Percentiles rank a stretch among this genome's conserved stretches.
Conservation (phyloP, 106 monocot genomes). For the Phalaenopsis aphrodite region DNA sequence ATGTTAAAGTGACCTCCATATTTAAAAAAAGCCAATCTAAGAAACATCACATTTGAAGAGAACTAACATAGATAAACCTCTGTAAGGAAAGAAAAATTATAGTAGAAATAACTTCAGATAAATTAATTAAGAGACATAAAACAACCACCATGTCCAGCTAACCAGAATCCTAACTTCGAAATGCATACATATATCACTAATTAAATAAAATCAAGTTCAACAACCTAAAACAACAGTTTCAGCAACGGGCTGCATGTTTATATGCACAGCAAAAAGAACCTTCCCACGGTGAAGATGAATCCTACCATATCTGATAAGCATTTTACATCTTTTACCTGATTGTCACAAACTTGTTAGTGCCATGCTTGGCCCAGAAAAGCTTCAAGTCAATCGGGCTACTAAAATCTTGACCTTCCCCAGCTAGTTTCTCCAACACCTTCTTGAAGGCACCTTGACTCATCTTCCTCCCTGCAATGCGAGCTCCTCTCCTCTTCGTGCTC, state of each 20-base stretch:
- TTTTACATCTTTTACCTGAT: slow-evolving; percentile 38
- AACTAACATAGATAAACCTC: not conserved
- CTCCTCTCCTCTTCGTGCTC: slow-evolving; percentile 39
- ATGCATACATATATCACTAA: slow-evolving; percentile 16
- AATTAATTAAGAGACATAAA: slow-evolving; percentile 13
- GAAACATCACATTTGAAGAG: not conserved
- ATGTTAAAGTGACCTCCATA: not conserved
- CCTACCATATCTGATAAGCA: not conserved
- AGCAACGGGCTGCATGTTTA: slow-evolving; percentile 12
- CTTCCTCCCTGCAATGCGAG: slow-evolving; percentile 52
- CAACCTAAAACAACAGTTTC: slow-evolving; percentile 16
- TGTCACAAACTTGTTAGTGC: slow-evolving; percentile 61
- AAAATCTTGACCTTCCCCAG: slow-evolving; percentile 49
- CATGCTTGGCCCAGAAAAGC: slow-evolving; percentile 46
- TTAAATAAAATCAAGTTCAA: slow-evolving; percentile 12
- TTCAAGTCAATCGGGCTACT: slow-evolving; percentile 49
- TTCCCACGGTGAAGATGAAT: slow-evolving; percentile 2
- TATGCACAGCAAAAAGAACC: slow-evolving; percentile 26
- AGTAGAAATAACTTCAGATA: not conserved
- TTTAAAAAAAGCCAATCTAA: not conserved
- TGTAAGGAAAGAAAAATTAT: not conserved
- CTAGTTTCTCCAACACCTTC: slow-evolving; percentile 55
- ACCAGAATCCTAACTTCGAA: slow-evolving; percentile 6
- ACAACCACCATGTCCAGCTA: slow-evolving; percentile 2
- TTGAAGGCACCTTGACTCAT: slow-evolving; percentile 60